Percentiles rank a stretch among this genome's conserved stretches.
phyloP scores from a whole-genome alignment of 805 yeast species.

The Candida koratica region DNA sequence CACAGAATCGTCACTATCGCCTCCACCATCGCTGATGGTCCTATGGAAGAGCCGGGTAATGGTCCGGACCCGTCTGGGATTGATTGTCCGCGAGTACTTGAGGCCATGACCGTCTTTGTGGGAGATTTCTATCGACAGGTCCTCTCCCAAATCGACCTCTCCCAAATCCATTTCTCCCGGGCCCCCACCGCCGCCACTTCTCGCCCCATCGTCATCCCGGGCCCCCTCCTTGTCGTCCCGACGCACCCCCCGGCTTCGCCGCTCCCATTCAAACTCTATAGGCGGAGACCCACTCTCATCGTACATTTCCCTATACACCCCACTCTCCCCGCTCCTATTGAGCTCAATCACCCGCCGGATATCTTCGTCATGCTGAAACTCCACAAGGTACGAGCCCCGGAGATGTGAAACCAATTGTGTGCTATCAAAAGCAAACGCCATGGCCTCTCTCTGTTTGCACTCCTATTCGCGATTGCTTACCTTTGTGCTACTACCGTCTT shows the following conservation, averaged over 20 bases:
- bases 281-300: conserved; percentile 27
- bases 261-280: conserved; percentile 17
- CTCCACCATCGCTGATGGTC: conserved; percentile 14
- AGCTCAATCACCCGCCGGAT: conserved; percentile 21
- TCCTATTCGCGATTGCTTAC: too few species aligned
- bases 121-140: conserved; percentile 29
- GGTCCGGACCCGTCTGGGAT: conserved; percentile 9
- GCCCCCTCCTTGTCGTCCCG: too few species aligned
- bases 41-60: conserved; percentile 13
- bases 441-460: conserved; percentile 10
- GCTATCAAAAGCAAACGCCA: conserved; percentile 38
- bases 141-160: conserved; percentile 11
- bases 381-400: conserved; percentile 24
- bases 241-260: too few species aligned
- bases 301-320: conserved; percentile 11
- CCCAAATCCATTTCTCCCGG: conserved; percentile 9
- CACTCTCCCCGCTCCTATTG: conserved; percentile 11
- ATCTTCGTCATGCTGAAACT: conserved; percentile 22
- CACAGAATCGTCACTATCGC: conserved; percentile 15
- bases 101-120: conserved; percentile 1
- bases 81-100: conserved; percentile 12
- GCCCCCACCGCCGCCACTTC: conserved; percentile 1
- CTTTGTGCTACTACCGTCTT: too few species aligned
- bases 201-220: too few species aligned
- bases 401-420: conserved; percentile 27